Evolutionary conservation across 176 grass and related monocot genomes (phyloP), one percentile per base, ranked within the genome.

Genomic region (Triticum urartu): DNA sequence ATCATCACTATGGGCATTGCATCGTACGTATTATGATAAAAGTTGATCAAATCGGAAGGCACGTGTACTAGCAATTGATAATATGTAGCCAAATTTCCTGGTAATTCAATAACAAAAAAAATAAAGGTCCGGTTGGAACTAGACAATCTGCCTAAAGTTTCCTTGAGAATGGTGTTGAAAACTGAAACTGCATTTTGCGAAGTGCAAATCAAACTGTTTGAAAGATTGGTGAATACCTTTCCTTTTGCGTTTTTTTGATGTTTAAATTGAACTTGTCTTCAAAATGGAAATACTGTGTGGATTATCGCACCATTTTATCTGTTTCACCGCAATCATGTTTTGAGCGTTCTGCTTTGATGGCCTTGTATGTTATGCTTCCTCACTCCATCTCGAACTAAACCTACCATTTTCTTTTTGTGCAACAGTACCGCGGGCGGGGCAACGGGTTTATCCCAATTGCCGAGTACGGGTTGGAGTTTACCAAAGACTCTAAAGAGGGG

Each of bases 391-490:
- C 45, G 7, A 35, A 12, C 52, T 25, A 56, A 45, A 58, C 56
- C 60, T 68, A 3, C 62, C 43, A 4, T 86, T 21, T 69, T 81
- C n/a, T 84, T 69, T 81, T 84, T 86, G 47, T 79, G 78, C 82
- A 61, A 72, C 89, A 99, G 94, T 93, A 96, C 86, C 68, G 68
- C 11, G 89, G 85, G 17, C 56, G 74, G 59, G 90, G 94, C 35
- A 96, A 91, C 34, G 92, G 97, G 25, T 99, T 99, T 68, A 93
- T 99, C 81, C 92, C 94, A 45, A 99, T 96, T 88, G 89, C 92
- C 48, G 94, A 96, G 52, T 99, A 99, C 68, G 94, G 97, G 63
- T 64, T 95, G 61, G 89, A 99, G 85, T 99, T 94, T 67, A 20
- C 76, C 25, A 96, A 91, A 89, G 82, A 85, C 66, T 83, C 85